These are phyloP conservation scores for Saturnispora zaruensis DNA, from an alignment of 805 yeast genomes.

Conservation along the genomic window DNA sequence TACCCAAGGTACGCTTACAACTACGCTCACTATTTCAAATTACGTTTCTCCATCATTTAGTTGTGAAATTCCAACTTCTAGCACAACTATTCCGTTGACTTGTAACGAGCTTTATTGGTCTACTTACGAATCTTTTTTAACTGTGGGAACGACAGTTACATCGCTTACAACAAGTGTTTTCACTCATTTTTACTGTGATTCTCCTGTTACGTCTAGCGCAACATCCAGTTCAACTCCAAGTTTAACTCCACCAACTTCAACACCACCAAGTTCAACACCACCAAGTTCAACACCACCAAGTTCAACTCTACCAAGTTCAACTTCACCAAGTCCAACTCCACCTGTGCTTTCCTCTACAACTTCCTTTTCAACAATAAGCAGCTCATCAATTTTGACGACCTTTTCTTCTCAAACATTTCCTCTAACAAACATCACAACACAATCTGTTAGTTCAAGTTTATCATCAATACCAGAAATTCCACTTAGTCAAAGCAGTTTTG, in stretches of 20 bases:
- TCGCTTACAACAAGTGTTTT: constrained; percentile 1
- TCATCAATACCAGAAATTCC: background rate
- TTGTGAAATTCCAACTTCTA: constrained; percentile 3
- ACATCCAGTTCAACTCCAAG: too few relatives aligned
- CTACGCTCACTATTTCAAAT: constrained; percentile 5
- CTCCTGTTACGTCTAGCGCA: background rate
- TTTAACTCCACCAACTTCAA: background rate
- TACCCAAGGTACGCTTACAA: background rate
- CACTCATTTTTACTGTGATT: background rate
- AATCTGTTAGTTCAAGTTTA: background rate
- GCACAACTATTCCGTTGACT: constrained; percentile 2
- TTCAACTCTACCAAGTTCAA: background rate
- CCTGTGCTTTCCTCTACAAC: background rate
- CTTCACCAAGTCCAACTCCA: background rate
- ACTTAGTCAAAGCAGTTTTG: background rate
- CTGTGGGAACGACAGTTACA: background rate
- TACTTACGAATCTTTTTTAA: background rate
- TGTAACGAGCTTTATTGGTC: constrained; percentile 1
- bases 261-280: background rate
- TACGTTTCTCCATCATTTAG: constrained; percentile 5
- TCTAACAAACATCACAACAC: too few relatives aligned
- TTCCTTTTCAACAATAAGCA: background rate
- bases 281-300: background rate
- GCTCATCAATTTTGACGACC: constrained; percentile 5
- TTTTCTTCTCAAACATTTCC: constrained; percentile 1